Conservation (phyloP, 345 rosid species). For the Acer yangbiense region DNA sequence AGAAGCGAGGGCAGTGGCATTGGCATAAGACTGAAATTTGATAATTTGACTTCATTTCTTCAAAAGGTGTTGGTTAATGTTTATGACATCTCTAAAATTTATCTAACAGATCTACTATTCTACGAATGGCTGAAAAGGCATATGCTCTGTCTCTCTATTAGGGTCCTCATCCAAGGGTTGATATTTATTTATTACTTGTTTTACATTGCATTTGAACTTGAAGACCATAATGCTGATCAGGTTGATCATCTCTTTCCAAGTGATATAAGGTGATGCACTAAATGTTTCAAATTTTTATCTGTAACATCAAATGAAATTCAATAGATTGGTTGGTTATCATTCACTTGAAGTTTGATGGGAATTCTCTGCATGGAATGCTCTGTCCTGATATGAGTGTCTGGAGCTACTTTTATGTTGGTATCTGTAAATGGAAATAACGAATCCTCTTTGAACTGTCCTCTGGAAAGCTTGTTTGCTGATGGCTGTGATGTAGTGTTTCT, state of each 20-base stretch:
- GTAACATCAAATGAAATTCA: neutral
- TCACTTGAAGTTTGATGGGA: neutral
- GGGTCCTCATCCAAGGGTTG: neutral
- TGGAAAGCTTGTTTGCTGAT: neutral
- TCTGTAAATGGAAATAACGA: neutral
- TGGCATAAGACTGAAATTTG: neutral
- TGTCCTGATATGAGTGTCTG: neutral
- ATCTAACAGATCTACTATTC: neutral
- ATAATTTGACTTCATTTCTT: neutral
- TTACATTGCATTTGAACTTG: neutral
- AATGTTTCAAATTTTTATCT: neutral
- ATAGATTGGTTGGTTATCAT: neutral
- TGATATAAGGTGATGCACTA: neutral
- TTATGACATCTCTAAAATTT: neutral
- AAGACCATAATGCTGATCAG: neutral
- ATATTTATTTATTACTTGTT: neutral
- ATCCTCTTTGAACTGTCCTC: neutral
- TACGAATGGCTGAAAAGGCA: neutral
- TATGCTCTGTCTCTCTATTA: neutral
- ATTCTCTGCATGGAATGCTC: constrained; percentile 9
- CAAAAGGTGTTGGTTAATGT: neutral
- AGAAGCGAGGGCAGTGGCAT: neutral
- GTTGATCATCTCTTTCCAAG: neutral
- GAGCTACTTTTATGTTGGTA: neutral
- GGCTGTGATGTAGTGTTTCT: neutral